A percentile compares a stretch with the other conserved stretches of the same genome.
Conservation (phyloP, 805 yeast genomes). For the Metschnikowia borealis region DNA sequence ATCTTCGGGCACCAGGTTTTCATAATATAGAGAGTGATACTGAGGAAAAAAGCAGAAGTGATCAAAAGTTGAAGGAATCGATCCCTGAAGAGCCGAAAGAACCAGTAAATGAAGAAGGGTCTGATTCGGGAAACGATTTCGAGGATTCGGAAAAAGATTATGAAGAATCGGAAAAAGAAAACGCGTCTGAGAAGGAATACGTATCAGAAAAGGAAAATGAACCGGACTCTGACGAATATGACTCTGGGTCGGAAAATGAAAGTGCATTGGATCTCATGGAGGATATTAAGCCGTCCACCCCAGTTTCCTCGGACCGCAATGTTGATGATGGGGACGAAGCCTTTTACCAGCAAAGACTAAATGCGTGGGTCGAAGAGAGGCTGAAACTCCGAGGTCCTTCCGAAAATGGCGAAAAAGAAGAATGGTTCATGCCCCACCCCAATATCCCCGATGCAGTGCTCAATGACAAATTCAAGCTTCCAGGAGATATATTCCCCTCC, state of each 20-base stretch:
- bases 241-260: background rate
- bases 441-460: slow-evolving; percentile 67
- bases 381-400: slow-evolving; percentile 33
- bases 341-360: slow-evolving; percentile 56
- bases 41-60: background rate
- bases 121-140: background rate
- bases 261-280: background rate
- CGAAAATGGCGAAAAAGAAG: slow-evolving; percentile 24
- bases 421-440: slow-evolving; percentile 79
- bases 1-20: slow-evolving; percentile 50
- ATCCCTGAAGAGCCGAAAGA: background rate
- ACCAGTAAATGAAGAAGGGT: background rate
- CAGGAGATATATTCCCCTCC: slow-evolving; percentile 86
- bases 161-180: background rate
- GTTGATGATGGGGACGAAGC: slow-evolving; percentile 81
- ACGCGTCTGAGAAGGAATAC: background rate
- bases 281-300: background rate
- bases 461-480: slow-evolving; percentile 66
- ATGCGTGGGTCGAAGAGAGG: slow-evolving; percentile 56
- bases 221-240: background rate
- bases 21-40: slow-evolving; percentile 7
- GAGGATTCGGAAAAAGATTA: background rate
- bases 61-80: background rate
- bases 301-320: slow-evolving; percentile 24
- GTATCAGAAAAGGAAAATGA: background rate